phyloP scores from a whole-genome alignment of 805 yeast genomes.

The Hanseniaspora lachancei region DNA sequence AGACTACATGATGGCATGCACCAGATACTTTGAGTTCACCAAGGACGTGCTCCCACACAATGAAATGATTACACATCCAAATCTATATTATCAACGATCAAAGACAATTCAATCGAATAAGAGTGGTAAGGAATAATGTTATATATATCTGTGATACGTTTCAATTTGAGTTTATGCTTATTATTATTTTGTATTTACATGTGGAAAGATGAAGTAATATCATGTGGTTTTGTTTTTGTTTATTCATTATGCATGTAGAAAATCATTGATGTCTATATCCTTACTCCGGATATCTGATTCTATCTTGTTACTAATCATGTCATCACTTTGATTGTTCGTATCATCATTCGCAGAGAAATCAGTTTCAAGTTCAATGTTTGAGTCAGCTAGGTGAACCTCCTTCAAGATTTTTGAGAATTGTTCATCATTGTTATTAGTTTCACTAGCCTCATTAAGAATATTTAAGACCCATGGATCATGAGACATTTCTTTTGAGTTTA shows the following conservation, averaged over 20 bases:
- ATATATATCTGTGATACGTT: neutral
- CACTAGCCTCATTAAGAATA: neutral
- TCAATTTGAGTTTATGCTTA: no score
- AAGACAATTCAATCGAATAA: constrained; percentile 36
- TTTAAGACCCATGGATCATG: neutral
- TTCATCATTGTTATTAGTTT: neutral
- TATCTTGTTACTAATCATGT: no score
- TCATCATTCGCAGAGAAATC: neutral
- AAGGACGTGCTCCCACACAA: constrained; percentile 37
- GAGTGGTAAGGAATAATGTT: neutral
- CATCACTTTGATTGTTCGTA: neutral
- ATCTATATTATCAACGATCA: constrained; percentile 70
- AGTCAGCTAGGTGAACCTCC: neutral
- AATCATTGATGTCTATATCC: neutral
- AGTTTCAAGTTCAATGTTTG: neutral
- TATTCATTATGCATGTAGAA: neutral
- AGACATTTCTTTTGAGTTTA: neutral
- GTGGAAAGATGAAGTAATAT: no score
- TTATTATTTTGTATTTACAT: no score
- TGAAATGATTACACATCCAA: constrained; percentile 69
- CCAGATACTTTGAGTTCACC: constrained; percentile 71
- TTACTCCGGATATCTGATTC: neutral
- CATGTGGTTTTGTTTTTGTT: neutral
- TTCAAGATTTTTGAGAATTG: neutral
- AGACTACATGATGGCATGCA: constrained; percentile 76